Percentiles rank a stretch among this genome's conserved stretches.
phyloP scores from a whole-genome alignment of 2,329 filamentous ascomycete species.

The Paecilomyces variotii region DNA sequence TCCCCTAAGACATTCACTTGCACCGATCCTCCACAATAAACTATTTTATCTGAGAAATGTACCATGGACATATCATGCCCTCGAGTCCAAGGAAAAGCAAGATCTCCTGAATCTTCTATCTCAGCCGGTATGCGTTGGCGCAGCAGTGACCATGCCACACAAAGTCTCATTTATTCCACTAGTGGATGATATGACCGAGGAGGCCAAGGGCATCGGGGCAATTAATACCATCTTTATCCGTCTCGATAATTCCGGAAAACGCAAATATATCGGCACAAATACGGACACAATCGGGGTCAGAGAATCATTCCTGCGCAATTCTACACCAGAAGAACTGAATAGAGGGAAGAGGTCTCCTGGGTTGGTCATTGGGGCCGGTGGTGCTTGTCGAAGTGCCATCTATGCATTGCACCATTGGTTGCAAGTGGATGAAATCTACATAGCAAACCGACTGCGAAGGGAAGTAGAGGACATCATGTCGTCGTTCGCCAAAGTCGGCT shows the following conservation, averaged over 20 bases:
- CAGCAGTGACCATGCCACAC: conserved; percentile 70
- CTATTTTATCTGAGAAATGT: conserved; percentile 2
- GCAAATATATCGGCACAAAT: conserved; percentile 60
- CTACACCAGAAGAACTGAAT: not conserved
- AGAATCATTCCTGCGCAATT: conserved; percentile 32
- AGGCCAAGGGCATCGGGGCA: conserved; percentile 26
- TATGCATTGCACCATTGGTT: conserved; percentile 16
- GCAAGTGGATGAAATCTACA: conserved; percentile 11
- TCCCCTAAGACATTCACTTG: conserved; percentile 4
- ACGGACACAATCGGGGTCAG: conserved; percentile 68
- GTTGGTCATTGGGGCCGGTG: conserved; percentile 14
- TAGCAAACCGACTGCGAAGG: conserved; percentile 12
- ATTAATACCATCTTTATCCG: conserved; percentile 32
- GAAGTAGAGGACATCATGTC: conserved; percentile 13
- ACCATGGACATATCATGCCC: conserved; percentile 6
- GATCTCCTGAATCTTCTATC: conserved; percentile 3
- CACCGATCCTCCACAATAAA: conserved; percentile 6
- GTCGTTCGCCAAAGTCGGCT: conserved; percentile 3
- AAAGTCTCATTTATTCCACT: conserved; percentile 64
- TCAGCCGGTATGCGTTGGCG: conserved; percentile 36
- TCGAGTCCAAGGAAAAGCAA: conserved; percentile 5
- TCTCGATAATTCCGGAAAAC: conserved; percentile 24
- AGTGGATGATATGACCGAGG: conserved; percentile 61
- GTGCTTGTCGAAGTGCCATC: conserved; percentile 13
- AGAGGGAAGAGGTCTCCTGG: conserved; percentile 6